Evolutionary conservation across 306 rosid species (phyloP), one percentile per base, ranked within the genome.

Genomic region (Vicia villosa): DNA sequence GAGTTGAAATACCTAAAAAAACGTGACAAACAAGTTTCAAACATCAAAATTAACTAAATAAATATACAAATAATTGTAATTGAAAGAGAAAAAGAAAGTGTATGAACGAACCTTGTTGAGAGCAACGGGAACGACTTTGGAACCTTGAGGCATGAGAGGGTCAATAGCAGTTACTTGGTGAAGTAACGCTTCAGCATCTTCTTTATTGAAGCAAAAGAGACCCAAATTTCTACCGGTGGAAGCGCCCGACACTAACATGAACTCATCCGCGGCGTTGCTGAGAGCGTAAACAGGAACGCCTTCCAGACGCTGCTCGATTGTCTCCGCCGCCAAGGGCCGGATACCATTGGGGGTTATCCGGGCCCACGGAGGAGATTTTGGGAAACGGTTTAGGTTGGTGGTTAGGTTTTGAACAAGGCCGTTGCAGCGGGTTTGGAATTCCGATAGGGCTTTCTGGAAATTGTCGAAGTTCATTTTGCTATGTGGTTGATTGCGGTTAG

Each of bases 211-310:
- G 82, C 98, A 93, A 74, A 93, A 90, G 74, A 93, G 75, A 10
- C 96, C 97, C 0, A 93, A 86, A 57, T 87, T 82, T 58, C 84
- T 90, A 19, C 81, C 82, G 2, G 66, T 58, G 8, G 97, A 84
- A 57, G 83, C 62, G 0, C 98, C 98, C 8, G 97, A 86, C 15
- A 90, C 94, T 69, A 93, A 70, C 62, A 93, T 82, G 73, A 93
- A 90, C 76, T 93, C 98, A 34, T 93, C 97, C 0, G 84, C 47
- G 4, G 86, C 83, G 72, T 90, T 93, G 75, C 96, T 90, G 22
- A 90, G 97, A 2, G 98, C 98, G 71, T 90, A 93, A 0, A 93
- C 98, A 15, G 98, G 97, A 2, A 93, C 89, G 11, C 98, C 98
- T 0, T 89, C 89, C 9, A 93, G 66, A 8, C 98, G 76, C 85